phyloP scores from a whole-genome alignment of 345 rosid genomes.

The Citrus mangshanensis region DNA sequence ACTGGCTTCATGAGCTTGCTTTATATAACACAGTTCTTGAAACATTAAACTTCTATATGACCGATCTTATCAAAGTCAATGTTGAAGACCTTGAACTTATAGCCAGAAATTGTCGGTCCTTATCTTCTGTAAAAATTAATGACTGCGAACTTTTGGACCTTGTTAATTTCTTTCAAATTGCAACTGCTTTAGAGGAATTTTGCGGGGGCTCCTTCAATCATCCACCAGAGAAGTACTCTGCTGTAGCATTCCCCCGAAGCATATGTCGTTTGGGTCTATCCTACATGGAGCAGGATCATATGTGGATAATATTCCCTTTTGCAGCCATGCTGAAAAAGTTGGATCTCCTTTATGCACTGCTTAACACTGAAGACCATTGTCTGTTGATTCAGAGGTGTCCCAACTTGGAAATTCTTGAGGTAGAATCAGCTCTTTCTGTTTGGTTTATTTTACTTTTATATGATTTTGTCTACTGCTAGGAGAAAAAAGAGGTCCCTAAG shows the following conservation, averaged over 20 bases:
- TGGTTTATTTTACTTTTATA: neutral
- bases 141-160: constrained; percentile 77
- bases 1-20: constrained; percentile 93
- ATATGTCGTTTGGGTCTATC: constrained; percentile 71
- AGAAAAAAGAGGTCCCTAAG: neutral
- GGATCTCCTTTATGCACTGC: constrained; percentile 86
- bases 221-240: constrained; percentile 44
- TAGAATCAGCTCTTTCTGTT: constrained; percentile 21
- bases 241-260: constrained; percentile 52
- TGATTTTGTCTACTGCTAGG: neutral
- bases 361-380: constrained; percentile 84
- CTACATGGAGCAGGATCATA: constrained; percentile 68
- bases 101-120: constrained; percentile 65
- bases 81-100: constrained; percentile 70
- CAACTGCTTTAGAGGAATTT: constrained; percentile 73
- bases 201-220: constrained; percentile 79
- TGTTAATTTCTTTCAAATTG: constrained; percentile 62
- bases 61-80: constrained; percentile 48
- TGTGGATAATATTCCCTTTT: constrained; percentile 74
- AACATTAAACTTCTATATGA: constrained; percentile 80
- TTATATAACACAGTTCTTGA: constrained; percentile 65
- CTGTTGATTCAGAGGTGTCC: constrained; percentile 71
- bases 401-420: constrained; percentile 94
- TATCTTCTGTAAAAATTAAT: constrained; percentile 70
- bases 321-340: constrained; percentile 68